These are phyloP conservation scores for Candolleomyces eurysporus DNA, from an alignment of 768 basidiomycete species.

Conservation along the genomic window DNA sequence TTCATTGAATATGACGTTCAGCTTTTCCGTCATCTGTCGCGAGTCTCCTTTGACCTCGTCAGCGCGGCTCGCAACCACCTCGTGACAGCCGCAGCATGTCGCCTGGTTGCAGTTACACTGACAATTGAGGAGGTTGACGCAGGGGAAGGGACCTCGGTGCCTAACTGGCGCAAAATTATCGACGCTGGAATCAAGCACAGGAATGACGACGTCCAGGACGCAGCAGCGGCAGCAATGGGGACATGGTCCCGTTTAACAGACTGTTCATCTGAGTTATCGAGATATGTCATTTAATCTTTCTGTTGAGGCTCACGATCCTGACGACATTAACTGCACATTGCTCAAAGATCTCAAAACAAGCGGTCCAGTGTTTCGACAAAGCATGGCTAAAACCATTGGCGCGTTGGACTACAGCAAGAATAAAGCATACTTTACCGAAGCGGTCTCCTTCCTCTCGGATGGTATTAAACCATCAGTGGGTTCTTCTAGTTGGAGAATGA, in stretches of 20 bases:
- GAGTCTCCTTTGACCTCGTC: slow-evolving; percentile 57
- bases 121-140: slow-evolving; percentile 54
- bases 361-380: slow-evolving; percentile 61
- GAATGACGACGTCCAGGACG: slow-evolving; percentile 63
- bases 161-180: slow-evolving; percentile 67
- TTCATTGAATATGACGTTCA: slow-evolving; percentile 25
- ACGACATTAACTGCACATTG: slow-evolving; percentile 41
- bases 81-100: slow-evolving; percentile 69
- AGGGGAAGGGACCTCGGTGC: slow-evolving; percentile 39
- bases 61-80: slow-evolving; percentile 68
- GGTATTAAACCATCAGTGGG: slow-evolving; percentile 56
- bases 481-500: not conserved
- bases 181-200: slow-evolving; percentile 73
- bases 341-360: slow-evolving; percentile 59
- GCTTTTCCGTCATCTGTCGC: slow-evolving; percentile 63
- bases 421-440: slow-evolving; percentile 52
- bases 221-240: slow-evolving; percentile 69
- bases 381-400: slow-evolving; percentile 69
- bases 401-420: slow-evolving; percentile 60
- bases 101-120: slow-evolving; percentile 63
- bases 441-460: slow-evolving; percentile 56
- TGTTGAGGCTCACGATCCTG: not conserved
- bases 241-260: slow-evolving; percentile 68
- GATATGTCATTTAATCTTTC: slow-evolving; percentile 54
- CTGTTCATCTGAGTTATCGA: slow-evolving; percentile 59